Evolutionary conservation across 2,329 filamentous ascomycete species (phyloP).

Genomic region (Exophiala sideris): DNA sequence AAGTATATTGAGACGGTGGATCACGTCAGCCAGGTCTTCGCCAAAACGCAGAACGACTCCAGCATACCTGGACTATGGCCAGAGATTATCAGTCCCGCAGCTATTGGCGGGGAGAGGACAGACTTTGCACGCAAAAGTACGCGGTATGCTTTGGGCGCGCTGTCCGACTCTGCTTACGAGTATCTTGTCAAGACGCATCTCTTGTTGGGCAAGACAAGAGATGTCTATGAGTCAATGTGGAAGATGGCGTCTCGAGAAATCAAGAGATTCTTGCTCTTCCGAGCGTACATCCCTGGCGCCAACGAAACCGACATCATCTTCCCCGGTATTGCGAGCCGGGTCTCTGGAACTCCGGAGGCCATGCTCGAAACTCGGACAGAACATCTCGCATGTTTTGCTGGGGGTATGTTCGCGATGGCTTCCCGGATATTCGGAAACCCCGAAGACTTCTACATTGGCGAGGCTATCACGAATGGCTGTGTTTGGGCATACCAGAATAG

Average conservation of each 20-base stretch:
- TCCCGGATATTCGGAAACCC: slow-evolving; percentile 57
- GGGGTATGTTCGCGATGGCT: slow-evolving; percentile 68
- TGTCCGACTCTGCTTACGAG: slow-evolving; percentile 54
- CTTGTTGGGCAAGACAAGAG: slow-evolving; percentile 1
- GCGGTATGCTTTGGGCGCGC: slow-evolving; percentile 13
- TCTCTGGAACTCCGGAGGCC: slow-evolving; percentile 32
- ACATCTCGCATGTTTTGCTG: slow-evolving; percentile 67
- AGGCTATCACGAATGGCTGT: slow-evolving; percentile 60
- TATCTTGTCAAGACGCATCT: slow-evolving; percentile 52
- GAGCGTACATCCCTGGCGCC: slow-evolving; percentile 60
- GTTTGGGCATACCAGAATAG: slow-evolving; percentile 59
- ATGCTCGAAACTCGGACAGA: slow-evolving; percentile 49
- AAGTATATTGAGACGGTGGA: slow-evolving; percentile 38
- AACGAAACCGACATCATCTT: slow-evolving; percentile 45
- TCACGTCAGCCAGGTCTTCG: slow-evolving; percentile 33
- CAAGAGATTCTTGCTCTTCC: slow-evolving; percentile 70
- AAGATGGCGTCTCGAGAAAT: slow-evolving; percentile 36
- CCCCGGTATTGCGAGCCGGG: slow-evolving; percentile 38
- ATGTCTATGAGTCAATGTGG: neutral
- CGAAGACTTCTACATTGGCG: slow-evolving; percentile 54
- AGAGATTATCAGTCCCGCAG: slow-evolving; percentile 24
- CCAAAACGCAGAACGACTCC: slow-evolving; percentile 27
- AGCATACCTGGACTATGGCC: slow-evolving; percentile 40
- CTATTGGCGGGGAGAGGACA: neutral
- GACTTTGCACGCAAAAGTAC: neutral